phyloP scores from a whole-genome alignment of 2,329 filamentous ascomycete species.

The Aspergillus alliaceus region DNA sequence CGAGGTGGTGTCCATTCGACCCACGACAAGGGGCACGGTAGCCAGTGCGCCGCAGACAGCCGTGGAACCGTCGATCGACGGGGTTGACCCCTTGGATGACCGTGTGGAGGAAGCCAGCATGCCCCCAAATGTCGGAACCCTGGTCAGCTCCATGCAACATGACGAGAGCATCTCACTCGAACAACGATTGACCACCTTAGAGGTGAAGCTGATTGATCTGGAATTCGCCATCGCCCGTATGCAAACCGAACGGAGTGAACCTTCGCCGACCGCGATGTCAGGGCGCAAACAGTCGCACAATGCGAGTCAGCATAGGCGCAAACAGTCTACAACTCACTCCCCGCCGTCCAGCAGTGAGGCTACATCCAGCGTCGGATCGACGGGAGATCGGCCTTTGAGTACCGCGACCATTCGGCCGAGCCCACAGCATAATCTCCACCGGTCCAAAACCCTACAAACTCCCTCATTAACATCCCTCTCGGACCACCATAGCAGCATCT shows the following conservation, averaged over 20 bases:
- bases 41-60: slow-evolving; percentile 26
- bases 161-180: slow-evolving; percentile 43
- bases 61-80: slow-evolving; percentile 21
- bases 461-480: slow-evolving; percentile 33
- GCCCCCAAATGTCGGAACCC: slow-evolving; percentile 37
- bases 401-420: slow-evolving; percentile 35
- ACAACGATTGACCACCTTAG: slow-evolving; percentile 49
- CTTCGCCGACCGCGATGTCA: not conserved
- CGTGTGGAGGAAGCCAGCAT: slow-evolving; percentile 23
- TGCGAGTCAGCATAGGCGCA: slow-evolving; percentile 7
- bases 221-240: slow-evolving; percentile 52
- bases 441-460: slow-evolving; percentile 23
- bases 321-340: slow-evolving; percentile 17
- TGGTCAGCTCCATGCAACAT: slow-evolving; percentile 41
- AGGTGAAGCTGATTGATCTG: slow-evolving; percentile 52
- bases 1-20: slow-evolving; percentile 22
- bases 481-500: slow-evolving; percentile 38
- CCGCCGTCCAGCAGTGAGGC: slow-evolving; percentile 7
- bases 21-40: slow-evolving; percentile 29
- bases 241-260: slow-evolving; percentile 35
- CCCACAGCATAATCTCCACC: slow-evolving; percentile 28
- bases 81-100: slow-evolving; percentile 12
- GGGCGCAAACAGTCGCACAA: not conserved
- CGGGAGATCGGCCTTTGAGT: slow-evolving; percentile 26
- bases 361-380: slow-evolving; percentile 10